Evolutionary conservation across 1,139 yeast genomes (phyloP).

Genomic region (Suhomyces guaymorum): DNA sequence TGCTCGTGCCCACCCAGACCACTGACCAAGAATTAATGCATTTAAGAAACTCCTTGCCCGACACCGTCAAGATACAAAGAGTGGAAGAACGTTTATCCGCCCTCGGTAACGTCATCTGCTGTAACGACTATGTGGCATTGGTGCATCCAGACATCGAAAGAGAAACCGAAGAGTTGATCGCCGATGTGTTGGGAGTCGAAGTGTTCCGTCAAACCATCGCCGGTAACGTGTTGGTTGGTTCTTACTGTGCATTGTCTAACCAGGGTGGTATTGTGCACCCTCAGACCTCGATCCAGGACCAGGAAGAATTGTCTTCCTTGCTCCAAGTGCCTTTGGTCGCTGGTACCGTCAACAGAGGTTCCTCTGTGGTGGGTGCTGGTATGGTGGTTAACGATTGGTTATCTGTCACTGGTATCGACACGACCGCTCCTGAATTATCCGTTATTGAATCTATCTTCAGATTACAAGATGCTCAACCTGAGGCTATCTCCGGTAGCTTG

Average conservation of each 20-base stretch:
- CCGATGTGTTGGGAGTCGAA: constrained; percentile 98
- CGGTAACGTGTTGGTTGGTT: constrained; percentile 95
- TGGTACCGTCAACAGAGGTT: constrained; percentile 98
- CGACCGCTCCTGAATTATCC: constrained; percentile 97
- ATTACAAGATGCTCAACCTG: constrained; percentile 86
- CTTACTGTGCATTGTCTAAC: constrained; percentile 91
- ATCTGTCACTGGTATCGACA: constrained; percentile 94
- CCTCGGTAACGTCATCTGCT: constrained; percentile 95
- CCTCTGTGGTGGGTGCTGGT: constrained; percentile 97
- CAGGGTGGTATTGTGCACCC: constrained; percentile 99
- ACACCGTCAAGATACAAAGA: constrained; percentile 91
- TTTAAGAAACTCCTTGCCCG: constrained; percentile 96
- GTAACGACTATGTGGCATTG: constrained; percentile 97
- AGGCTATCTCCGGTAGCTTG: constrained; percentile 76
- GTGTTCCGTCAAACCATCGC: constrained; percentile 99
- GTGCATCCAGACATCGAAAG: constrained; percentile 99
- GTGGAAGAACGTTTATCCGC: constrained; percentile 98
- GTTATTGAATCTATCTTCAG: constrained; percentile 96
- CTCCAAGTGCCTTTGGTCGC: constrained; percentile 98
- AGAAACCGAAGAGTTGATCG: constrained; percentile 97
- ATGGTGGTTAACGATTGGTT: constrained; percentile 98
- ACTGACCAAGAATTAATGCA: constrained; percentile 99
- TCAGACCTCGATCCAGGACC: constrained; percentile 95
- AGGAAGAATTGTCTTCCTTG: constrained; percentile 93
- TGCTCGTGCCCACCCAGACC: constrained; percentile 95